A percentile compares a stretch with the other conserved stretches of the same genome.
phyloP scores from a whole-genome alignment of 352 stramenopile species.

The Globisporangium abappressorium region DNA sequence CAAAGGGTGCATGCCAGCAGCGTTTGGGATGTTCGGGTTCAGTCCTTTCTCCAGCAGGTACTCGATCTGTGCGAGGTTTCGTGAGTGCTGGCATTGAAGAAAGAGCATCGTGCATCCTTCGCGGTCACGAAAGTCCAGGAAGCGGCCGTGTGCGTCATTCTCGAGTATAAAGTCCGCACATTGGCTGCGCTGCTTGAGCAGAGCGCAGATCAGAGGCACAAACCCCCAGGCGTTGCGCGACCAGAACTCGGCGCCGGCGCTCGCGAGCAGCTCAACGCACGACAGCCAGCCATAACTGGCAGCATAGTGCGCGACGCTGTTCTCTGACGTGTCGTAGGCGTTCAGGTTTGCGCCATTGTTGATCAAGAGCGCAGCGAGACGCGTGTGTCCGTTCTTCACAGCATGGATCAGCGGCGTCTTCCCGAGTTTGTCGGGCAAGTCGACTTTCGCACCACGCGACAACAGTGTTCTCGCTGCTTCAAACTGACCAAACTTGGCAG shows the following conservation, averaged over 20 bases:
- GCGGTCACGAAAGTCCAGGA: slow-evolving; percentile 67
- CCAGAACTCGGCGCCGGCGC: slow-evolving; percentile 62
- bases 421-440: slow-evolving; percentile 67
- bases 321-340: slow-evolving; percentile 73
- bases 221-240: slow-evolving; percentile 72
- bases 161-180: slow-evolving; percentile 64
- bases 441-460: slow-evolving; percentile 46
- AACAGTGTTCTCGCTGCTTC: slow-evolving; percentile 53
- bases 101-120: slow-evolving; percentile 79
- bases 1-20: slow-evolving; percentile 46
- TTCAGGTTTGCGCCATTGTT: slow-evolving; percentile 75
- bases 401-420: slow-evolving; percentile 75
- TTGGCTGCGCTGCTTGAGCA: slow-evolving; percentile 46
- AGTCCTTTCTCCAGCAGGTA: slow-evolving; percentile 69
- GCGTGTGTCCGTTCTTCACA: slow-evolving; percentile 72
- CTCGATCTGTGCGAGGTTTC: slow-evolving; percentile 47
- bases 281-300: slow-evolving; percentile 78
- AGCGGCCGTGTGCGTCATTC: slow-evolving; percentile 44
- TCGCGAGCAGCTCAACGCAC: slow-evolving; percentile 50
- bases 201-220: slow-evolving; percentile 59
- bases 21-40: slow-evolving; percentile 63
- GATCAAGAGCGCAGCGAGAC: slow-evolving; percentile 48
- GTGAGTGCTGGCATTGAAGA: slow-evolving; percentile 62
- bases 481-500: slow-evolving; percentile 52
- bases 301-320: slow-evolving; percentile 73